Percentiles rank a stretch among this genome's conserved stretches.
Evolutionary conservation across 78 protist genomes (phyloP).

Genomic region (Cyanophora paradoxa): DNA sequence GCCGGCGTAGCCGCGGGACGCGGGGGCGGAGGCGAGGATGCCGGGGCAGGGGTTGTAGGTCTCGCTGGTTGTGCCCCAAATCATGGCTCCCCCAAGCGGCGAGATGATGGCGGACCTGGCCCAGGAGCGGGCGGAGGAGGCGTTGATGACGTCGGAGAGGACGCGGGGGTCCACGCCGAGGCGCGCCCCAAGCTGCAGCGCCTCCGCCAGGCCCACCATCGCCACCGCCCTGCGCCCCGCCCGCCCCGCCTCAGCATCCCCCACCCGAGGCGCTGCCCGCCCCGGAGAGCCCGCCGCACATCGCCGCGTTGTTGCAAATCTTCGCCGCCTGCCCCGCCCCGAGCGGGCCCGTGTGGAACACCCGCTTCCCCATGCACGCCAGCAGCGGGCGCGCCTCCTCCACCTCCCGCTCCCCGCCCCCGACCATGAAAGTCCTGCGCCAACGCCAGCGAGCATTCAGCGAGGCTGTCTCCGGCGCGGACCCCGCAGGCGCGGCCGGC

Average conservation of each 20-base stretch:
- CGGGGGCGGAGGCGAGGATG: background rate
- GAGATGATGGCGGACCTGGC: too few species aligned
- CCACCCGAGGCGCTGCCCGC: too few species aligned
- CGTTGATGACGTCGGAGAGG: background rate
- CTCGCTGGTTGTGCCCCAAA: too few species aligned
- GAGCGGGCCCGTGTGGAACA: background rate
- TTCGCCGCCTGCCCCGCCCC: constrained; percentile 4
- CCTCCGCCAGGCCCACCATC: background rate
- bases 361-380: background rate
- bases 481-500: too few species aligned
- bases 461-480: too few species aligned
- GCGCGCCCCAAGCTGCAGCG: background rate
- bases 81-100: too few species aligned
- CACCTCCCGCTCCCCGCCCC: too few species aligned
- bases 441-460: too few species aligned
- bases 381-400: background rate
- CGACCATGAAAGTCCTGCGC: constrained; percentile 11
- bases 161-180: background rate
- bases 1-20: background rate
- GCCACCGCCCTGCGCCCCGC: too few species aligned
- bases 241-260: too few species aligned
- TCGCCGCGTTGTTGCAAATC: background rate
- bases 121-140: background rate
- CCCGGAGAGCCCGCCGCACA: too few species aligned
- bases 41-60: background rate